These are phyloP conservation scores for Populus ilicifolia DNA, from an alignment of 345 rosid genomes.

Conservation along the genomic window DNA sequence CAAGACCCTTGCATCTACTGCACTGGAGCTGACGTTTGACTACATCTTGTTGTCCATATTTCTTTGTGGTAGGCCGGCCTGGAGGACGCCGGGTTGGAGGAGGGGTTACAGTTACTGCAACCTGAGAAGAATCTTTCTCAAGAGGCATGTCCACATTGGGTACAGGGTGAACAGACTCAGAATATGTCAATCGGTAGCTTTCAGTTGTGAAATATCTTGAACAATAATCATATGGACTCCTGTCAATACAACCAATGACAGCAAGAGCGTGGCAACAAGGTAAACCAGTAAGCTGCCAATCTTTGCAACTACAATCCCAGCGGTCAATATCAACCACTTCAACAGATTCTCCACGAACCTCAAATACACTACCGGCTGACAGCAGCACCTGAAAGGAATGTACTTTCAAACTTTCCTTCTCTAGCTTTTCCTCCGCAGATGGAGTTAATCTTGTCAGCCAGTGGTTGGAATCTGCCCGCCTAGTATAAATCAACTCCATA, in stretches of 20 bases:
- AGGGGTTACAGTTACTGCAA: conserved; percentile 69
- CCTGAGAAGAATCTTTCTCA: conserved; percentile 43
- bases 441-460: conserved; percentile 73
- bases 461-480: conserved; percentile 44
- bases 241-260: conserved; percentile 53
- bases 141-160: conserved; percentile 44
- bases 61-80: conserved; percentile 78
- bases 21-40: conserved; percentile 89
- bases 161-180: conserved; percentile 62
- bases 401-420: conserved; percentile 52
- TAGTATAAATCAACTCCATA: conserved; percentile 58
- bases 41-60: conserved; percentile 49
- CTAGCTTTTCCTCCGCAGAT: conserved; percentile 69
- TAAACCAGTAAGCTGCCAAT: conserved; percentile 76
- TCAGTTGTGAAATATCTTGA: conserved; percentile 68
- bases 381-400: conserved; percentile 49
- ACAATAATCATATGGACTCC: conserved; percentile 65
- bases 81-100: conserved; percentile 85
- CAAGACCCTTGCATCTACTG: conserved; percentile 95
- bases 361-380: conserved; percentile 64
- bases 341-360: conserved; percentile 71
- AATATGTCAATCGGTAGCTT: conserved; percentile 65
- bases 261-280: conserved; percentile 82
- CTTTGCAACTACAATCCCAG: conserved; percentile 87
- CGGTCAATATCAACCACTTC: conserved; percentile 65